Base-by-base conservation (phyloP, 2,329 filamentous ascomycete genomes). In the Pseudophaeomoniella oleicola region DNA sequence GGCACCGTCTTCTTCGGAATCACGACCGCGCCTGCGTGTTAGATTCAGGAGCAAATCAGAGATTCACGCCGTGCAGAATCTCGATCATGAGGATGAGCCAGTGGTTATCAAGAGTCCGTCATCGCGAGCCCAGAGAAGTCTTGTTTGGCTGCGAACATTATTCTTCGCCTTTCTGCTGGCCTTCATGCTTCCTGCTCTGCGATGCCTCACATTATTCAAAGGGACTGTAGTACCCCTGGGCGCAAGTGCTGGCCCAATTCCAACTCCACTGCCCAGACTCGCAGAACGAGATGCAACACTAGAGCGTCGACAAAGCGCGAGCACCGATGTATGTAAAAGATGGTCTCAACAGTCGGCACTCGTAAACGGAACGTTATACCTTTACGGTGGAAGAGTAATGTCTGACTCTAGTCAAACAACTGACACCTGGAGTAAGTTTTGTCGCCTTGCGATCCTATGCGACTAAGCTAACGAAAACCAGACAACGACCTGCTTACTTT, bases 321-420 rank as follows among this genome's bases (percentile, higher is more conserved):
- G 67, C 2, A 72, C 69, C 2, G 60, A 71, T 44, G 63, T 76
- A 11, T 82, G 78, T 49, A 67, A 68, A 37, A 60, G 78, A 52
- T 83, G 75, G 75, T 70, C 70, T 13, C 71, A 76, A 36, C 77
- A 81, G 55, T 69, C 72, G 64, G 53, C 81, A 3, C 52, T 81
- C 22, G 66, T 87, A 12, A 85, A 85, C 44, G 81, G 80, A 11
- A 86, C 79, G 0, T 50, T 86, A 3, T 87, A 83, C 51, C 69
- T 84, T 37, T 87, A 84, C 46, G 81, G 81, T 22, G 82, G 81
- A 16, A 69, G 79, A 45, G 69, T 73, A 11, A 79, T 67, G 35
- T 70, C 64, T 1, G 54, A 65, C 12, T 54, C 65, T 11, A 65
- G 67, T 22, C 80, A 86, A 47, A 66, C 59, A 2, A 56, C 61